phyloP scores from a whole-genome alignment of 768 basidiomycete genomes.

The Trametes cingulata region DNA sequence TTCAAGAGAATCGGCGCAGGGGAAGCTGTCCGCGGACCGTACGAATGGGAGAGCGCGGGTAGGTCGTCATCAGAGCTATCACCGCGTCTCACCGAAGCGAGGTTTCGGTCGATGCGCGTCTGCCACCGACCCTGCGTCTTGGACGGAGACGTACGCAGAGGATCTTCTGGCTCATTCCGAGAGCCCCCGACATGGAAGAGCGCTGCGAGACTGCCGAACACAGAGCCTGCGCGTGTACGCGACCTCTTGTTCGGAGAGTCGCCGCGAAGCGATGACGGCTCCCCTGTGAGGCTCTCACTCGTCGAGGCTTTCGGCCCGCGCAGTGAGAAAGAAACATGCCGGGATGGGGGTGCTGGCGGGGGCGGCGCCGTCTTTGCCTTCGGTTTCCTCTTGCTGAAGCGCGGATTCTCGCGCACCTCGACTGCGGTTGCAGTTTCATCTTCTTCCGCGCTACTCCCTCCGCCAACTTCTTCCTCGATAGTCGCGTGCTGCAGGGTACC shows the following conservation, averaged over 20 bases:
- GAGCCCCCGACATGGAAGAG: conserved; percentile 38
- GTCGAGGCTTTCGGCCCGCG: conserved; percentile 10
- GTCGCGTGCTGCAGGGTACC: conserved; percentile 16
- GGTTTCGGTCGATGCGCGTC: conserved; percentile 40
- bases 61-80: conserved; percentile 34
- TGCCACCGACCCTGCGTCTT: conserved; percentile 33
- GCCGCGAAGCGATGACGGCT: conserved; percentile 3
- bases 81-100: conserved; percentile 24
- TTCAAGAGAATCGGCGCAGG: conserved; percentile 3
- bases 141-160: conserved; percentile 3
- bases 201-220: conserved; percentile 48
- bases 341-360: background rate
- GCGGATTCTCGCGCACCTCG: conserved; percentile 57
- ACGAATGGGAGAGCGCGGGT: conserved; percentile 8
- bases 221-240: conserved; percentile 22
- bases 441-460: conserved; percentile 38
- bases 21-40: background rate
- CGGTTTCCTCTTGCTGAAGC: conserved; percentile 37
- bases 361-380: background rate
- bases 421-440: conserved; percentile 38
- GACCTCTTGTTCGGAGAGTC: conserved; percentile 14
- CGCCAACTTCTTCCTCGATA: conserved; percentile 27
- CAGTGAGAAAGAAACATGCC: conserved; percentile 21
- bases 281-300: background rate
- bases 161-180: conserved; percentile 1